Evolutionary conservation across 805 yeast species (phyloP), one percentile per base, ranked within the genome.

Genomic region (Kuraishia hungarica): DNA sequence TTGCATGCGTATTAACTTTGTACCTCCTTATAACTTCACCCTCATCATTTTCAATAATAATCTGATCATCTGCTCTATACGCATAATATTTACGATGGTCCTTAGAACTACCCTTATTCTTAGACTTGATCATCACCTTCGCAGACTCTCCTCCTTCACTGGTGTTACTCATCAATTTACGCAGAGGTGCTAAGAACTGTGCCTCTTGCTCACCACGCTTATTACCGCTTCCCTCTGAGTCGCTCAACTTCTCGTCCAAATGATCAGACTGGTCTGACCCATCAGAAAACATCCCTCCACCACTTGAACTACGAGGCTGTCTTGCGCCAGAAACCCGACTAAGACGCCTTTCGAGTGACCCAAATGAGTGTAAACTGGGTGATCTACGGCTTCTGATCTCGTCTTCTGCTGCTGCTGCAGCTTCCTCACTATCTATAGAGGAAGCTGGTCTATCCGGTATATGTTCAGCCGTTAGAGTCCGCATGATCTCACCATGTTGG

Each of bases 21-120:
- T 91, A 93, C 54, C 96, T 77, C 64, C 97, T 83, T 51, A 94
- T 74, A 55, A 94, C 82, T 62, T 93, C 98, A 59, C 98, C 99
- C 13, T 92, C 96, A 50, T 82, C 89, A 63, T 91, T 88, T 68
- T 93, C 99, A 56, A 94, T 86, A 56, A 90, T 77, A 54, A 94
- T 80, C 57, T 83, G 76, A 62, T 89, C 84, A 64, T 86, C 94
- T 48, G 89, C 76, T 68, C 86, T 87, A 68, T 84, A 93, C 1
- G 97, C 98, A 69, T 73, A 82, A 61, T 72, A 83, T 61, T 43
- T 59, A 60, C 4, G 24, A 17, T 63, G 70, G 43, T 59, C 61
- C 1, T 70, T 68, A 56, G 69, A 72, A 29, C 58, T 57, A 24
- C 47, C 28, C 17, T 22, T 43, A 1, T 48, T 39, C 24, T 15